phyloP scores from a whole-genome alignment of 2,329 filamentous ascomycete genomes.

The Epichloe sp. region DNA sequence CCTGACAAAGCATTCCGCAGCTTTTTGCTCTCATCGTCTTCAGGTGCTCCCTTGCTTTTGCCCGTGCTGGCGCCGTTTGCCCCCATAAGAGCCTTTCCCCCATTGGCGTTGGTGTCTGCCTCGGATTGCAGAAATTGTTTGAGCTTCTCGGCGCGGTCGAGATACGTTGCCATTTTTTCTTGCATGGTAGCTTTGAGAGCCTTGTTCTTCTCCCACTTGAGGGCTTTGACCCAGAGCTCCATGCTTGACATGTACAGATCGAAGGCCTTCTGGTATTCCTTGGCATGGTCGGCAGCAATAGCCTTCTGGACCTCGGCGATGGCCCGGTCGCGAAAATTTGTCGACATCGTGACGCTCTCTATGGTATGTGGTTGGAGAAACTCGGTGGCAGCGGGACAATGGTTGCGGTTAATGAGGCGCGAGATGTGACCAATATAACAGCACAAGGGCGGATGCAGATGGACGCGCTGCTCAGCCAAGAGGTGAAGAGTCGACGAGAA shows the following conservation, averaged over 20 bases:
- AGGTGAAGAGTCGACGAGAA: neutral
- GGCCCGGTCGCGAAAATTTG: constrained; percentile 91
- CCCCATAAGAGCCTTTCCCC: constrained; percentile 52
- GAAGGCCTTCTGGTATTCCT: constrained; percentile 95
- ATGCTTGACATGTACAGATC: constrained; percentile 91
- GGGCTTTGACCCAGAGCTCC: constrained; percentile 94
- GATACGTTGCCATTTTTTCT: constrained; percentile 88
- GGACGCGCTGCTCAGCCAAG: neutral
- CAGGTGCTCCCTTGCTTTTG: constrained; percentile 49
- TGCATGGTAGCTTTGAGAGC: constrained; percentile 97
- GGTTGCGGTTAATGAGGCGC: neutral
- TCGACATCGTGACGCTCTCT: constrained; percentile 55
- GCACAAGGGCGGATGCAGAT: neutral
- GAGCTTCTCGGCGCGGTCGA: constrained; percentile 96
- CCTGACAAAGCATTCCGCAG: constrained; percentile 79
- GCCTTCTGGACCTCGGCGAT: constrained; percentile 96
- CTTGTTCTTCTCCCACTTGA: constrained; percentile 99
- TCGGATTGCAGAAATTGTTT: constrained; percentile 80
- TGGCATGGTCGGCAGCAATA: constrained; percentile 89
- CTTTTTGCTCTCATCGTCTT: constrained; percentile 92
- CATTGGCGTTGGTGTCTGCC: constrained; percentile 53
- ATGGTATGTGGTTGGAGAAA: neutral
- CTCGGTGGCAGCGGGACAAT: neutral
- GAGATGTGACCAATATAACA: neutral
- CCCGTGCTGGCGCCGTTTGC: constrained; percentile 55